Percentiles rank a stretch among this genome's conserved stretches.
Evolutionary conservation across 1,139 yeast genomes (phyloP).

Genomic region (Geotrichum phurueaensis): DNA sequence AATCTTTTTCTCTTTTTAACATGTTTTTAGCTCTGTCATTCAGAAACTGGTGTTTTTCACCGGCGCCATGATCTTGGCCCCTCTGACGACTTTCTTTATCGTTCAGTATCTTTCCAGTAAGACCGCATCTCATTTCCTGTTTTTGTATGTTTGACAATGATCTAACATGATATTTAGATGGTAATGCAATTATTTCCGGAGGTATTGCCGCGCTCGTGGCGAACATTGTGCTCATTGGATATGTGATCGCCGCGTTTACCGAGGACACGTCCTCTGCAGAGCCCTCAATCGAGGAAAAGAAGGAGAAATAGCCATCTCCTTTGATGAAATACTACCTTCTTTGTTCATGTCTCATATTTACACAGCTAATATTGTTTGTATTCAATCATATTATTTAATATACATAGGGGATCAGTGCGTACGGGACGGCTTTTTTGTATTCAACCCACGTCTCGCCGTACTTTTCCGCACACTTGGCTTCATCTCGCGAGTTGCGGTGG

Average conservation of each 20-base stretch:
- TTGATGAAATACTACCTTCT: background rate
- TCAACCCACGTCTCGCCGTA: slow-evolving; percentile 82
- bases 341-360: background rate
- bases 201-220: slow-evolving; percentile 87
- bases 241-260: slow-evolving; percentile 77
- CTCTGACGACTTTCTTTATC: slow-evolving; percentile 65
- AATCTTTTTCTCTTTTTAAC: background rate
- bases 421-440: slow-evolving; percentile 76
- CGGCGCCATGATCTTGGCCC: slow-evolving; percentile 78
- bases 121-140: slow-evolving; percentile 17
- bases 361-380: background rate
- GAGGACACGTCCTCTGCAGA: slow-evolving; percentile 53
- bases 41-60: slow-evolving; percentile 80
- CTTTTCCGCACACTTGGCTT: slow-evolving; percentile 78
- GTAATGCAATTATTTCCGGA: slow-evolving; percentile 71
- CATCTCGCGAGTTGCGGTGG: slow-evolving; percentile 89
- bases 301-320: slow-evolving; percentile 22
- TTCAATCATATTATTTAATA: slow-evolving; percentile 43
- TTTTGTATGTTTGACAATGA: background rate
- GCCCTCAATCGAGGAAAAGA: slow-evolving; percentile 37
- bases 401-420: slow-evolving; percentile 81
- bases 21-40: slow-evolving; percentile 48
- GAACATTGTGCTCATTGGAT: slow-evolving; percentile 78
- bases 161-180: slow-evolving; percentile 29
- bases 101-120: slow-evolving; percentile 46